phyloP scores from a whole-genome alignment of 2,329 filamentous ascomycete species.

The Chaetomium sp. region DNA sequence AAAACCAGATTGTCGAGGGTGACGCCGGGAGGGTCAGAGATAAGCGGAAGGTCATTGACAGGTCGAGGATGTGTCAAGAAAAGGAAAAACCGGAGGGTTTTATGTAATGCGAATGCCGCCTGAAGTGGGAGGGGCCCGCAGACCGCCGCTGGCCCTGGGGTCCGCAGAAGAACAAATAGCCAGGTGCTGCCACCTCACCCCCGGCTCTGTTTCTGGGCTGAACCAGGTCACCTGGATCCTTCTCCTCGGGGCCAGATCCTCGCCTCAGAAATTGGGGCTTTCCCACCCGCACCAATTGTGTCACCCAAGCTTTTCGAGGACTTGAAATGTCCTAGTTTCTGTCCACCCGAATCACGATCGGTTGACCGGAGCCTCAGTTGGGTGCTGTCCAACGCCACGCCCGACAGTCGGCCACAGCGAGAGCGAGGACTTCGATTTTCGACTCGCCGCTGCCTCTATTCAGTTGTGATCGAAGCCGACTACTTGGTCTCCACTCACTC shows the following conservation, averaged over 20 bases:
- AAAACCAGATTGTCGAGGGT: conserved; percentile 26
- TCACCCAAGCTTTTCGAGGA: not conserved
- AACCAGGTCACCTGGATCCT: conserved; percentile 23
- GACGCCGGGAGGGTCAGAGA: conserved; percentile 28
- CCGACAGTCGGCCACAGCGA: not conserved
- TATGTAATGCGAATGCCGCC: conserved; percentile 42
- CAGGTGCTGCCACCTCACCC: conserved; percentile 19
- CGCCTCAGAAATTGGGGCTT: conserved; percentile 9
- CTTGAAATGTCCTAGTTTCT: not conserved
- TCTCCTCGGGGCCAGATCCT: conserved; percentile 14
- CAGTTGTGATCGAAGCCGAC: conserved; percentile 10
- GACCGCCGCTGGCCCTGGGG: conserved; percentile 18
- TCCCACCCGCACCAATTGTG: not conserved
- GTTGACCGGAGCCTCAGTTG: not conserved
- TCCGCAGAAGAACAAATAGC: conserved; percentile 22
- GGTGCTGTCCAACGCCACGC: not conserved
- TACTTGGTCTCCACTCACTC: conserved; percentile 13
- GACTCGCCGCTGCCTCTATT: not conserved
- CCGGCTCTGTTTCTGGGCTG: conserved; percentile 17
- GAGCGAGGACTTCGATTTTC: not conserved
- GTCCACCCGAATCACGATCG: conserved; percentile 7
- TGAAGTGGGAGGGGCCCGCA: conserved; percentile 26
- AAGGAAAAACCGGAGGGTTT: conserved; percentile 39
- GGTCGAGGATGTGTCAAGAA: conserved; percentile 37
- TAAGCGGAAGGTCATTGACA: conserved; percentile 34